Evolutionary conservation across 2,329 filamentous ascomycete species (phyloP), one percentile per base, ranked within the genome.

Genomic region (Fusarium sp.): DNA sequence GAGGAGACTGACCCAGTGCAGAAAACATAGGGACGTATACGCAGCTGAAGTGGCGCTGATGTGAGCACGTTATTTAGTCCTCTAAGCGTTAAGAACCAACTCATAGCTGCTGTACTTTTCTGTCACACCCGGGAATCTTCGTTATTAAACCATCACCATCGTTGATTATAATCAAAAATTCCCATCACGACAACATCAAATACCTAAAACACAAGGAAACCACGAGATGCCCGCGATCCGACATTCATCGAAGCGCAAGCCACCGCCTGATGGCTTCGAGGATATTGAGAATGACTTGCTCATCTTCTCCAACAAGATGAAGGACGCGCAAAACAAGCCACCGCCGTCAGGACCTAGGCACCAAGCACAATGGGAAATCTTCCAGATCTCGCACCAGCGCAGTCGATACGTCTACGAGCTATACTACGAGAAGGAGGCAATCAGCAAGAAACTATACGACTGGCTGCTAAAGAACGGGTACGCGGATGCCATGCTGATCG

Each of bases 341-440:
- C 93, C 83, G 79, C 93, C 83, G 88, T 94, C 87, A 87, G 92
- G 89, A 0, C 88, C 88, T 3, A 95, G 95, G 79, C 92, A 98
- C 78, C 94, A 98, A 82, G 93, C 93, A 73, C 89, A 95, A 71
- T 99, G 96, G 96, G 95, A 96, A 66, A 94, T 99, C 73, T 98
- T 99, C 78, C 95, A 98, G 80, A 98, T 99, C 79, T 91, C 91
- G 25, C 96, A 99, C 82, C 94, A 98, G 82, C 90, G 95, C 84
- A 91, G 84, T 68, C 90, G 94, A 78, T 99, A 99, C 82, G 91
- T 99, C 70, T 99, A 98, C 84, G 96, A 98, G 78, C 87, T 99
- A 50, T 98, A 98, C 84, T 99, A 98, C 83, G 92, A 97, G 81
- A 97, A 98, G 83, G 93, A 98, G 82, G 95, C 95, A 54, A 98